phyloP scores from a whole-genome alignment of 768 basidiomycete genomes.

The Brasilioporus rufonigricans region DNA sequence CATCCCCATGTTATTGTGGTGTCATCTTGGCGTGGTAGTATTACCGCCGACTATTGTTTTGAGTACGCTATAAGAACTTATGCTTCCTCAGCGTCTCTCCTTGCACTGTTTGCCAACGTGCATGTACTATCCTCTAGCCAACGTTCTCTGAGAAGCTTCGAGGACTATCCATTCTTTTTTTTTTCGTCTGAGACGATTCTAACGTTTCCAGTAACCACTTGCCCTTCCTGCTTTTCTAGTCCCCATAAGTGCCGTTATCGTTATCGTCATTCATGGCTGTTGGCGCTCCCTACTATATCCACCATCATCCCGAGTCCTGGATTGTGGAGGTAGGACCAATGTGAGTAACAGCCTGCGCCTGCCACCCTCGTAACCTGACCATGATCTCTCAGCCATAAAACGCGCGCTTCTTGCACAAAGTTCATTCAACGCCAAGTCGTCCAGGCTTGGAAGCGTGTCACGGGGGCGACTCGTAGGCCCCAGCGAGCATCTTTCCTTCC shows the following conservation, averaged over 20 bases:
- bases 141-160: slow-evolving; percentile 23
- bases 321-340: slow-evolving; percentile 23
- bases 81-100: neutral
- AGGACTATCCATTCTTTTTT: slow-evolving; percentile 27
- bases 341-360: slow-evolving; percentile 10
- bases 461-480: slow-evolving; percentile 48
- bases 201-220: neutral
- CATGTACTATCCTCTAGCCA: slow-evolving; percentile 3
- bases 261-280: slow-evolving; percentile 9
- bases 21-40: neutral
- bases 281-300: slow-evolving; percentile 11
- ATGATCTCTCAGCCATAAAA: slow-evolving; percentile 14
- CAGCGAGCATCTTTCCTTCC: slow-evolving; percentile 54
- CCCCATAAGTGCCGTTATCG: neutral
- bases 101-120: neutral
- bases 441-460: slow-evolving; percentile 60
- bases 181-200: slow-evolving; percentile 25
- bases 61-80: slow-evolving; percentile 18
- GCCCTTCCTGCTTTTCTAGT: neutral
- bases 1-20: neutral
- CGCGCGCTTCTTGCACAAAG: slow-evolving; percentile 39
- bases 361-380: neutral
- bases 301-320: slow-evolving; percentile 25
- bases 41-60: slow-evolving; percentile 6
- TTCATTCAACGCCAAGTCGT: slow-evolving; percentile 58